Percentiles rank a stretch among this genome's conserved stretches.
phyloP scores from a whole-genome alignment of 495 filamentous ascomycete genomes.

The Lindgomyces ingoldianus region DNA sequence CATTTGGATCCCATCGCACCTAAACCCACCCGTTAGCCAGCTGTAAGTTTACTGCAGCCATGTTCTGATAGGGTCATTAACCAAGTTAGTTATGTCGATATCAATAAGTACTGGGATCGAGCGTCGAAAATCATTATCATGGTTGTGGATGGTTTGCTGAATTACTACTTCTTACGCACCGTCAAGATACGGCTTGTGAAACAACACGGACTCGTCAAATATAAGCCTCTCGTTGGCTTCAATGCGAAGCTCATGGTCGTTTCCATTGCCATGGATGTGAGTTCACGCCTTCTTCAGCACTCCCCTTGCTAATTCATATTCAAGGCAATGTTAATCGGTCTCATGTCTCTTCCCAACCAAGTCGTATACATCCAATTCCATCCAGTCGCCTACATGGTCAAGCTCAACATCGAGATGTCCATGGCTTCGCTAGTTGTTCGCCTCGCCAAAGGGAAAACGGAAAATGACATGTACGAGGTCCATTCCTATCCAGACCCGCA shows the following conservation, averaged over 20 bases:
- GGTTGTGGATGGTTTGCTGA: conserved; percentile 51
- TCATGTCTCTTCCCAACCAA: conserved; percentile 43
- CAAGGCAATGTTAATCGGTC: conserved; percentile 44
- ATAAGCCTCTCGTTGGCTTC: conserved; percentile 52
- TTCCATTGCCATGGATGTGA: conserved; percentile 55
- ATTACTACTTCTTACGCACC: conserved; percentile 53
- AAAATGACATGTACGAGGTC: conserved; percentile 17
- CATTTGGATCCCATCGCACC: conserved; percentile 54
- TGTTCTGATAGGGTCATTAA: too few relatives aligned
- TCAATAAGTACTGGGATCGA: conserved; percentile 56
- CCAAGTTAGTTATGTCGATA: conserved; percentile 46
- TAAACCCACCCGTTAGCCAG: conserved; percentile 41
- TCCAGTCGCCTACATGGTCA: conserved; percentile 56
- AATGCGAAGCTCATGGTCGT: conserved; percentile 55
- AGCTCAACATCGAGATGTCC: conserved; percentile 57
- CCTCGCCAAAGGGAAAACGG: conserved; percentile 28
- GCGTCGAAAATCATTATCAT: conserved; percentile 53
- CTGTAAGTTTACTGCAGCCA: conserved; percentile 1
- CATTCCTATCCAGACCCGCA: not conserved
- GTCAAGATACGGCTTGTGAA: conserved; percentile 50
- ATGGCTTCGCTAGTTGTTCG: conserved; percentile 53
- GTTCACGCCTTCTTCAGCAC: not conserved
- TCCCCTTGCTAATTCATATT: too few relatives aligned
- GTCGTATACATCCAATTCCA: conserved; percentile 57
- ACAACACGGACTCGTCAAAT: conserved; percentile 53